Conservation (phyloP, 805 yeast genomes). For the Saturnispora serradocipensis region DNA sequence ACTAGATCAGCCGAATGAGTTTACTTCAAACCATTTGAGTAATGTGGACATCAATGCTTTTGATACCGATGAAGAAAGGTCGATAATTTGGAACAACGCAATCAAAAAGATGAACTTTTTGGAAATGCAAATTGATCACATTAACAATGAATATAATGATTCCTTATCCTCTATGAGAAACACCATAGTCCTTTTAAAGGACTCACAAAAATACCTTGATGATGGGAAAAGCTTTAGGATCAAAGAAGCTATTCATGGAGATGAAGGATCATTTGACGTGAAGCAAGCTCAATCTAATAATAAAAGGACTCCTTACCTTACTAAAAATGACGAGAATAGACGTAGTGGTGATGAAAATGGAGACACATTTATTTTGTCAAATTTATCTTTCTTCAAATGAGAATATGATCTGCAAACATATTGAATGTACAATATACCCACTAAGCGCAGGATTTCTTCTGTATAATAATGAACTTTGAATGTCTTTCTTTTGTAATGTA, state of each 20-base stretch:
- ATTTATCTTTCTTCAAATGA: conserved; percentile 9
- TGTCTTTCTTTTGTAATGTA: background rate
- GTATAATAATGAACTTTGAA: background rate
- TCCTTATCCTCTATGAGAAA: conserved; percentile 15
- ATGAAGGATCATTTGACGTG: background rate
- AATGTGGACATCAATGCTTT: background rate
- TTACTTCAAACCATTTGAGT: background rate
- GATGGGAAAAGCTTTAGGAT: background rate
- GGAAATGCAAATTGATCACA: conserved; percentile 13
- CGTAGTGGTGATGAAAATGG: conserved; percentile 6
- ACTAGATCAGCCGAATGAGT: background rate
- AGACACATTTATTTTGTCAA: conserved; percentile 11
- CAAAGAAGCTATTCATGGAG: conserved; percentile 3
- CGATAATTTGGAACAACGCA: conserved; percentile 1
- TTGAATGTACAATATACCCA: background rate
- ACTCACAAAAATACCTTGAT: conserved; percentile 16
- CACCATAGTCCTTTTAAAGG: conserved; percentile 16
- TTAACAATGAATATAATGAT: conserved; percentile 12
- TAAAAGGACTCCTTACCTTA: background rate
- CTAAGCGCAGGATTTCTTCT: background rate
- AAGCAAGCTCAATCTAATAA: background rate
- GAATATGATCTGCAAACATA: background rate
- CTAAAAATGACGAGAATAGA: background rate
- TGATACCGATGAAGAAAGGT: conserved; percentile 5
- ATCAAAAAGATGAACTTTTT: conserved; percentile 12